These are phyloP conservation scores for Xylaria multiplex DNA, from an alignment of 2,329 filamentous ascomycete genomes.

Conservation along the genomic window DNA sequence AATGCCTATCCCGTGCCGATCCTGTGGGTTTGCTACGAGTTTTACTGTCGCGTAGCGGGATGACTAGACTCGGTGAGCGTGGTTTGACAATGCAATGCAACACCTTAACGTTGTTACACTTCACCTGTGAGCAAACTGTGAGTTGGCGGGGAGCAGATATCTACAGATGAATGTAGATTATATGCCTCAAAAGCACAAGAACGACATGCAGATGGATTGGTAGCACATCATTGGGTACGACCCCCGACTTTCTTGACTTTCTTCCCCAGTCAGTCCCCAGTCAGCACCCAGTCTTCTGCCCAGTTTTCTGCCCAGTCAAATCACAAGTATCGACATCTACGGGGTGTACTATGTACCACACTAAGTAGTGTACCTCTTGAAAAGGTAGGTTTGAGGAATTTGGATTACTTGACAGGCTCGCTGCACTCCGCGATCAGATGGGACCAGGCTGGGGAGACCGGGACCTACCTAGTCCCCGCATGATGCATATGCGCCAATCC, in stretches of 20 bases:
- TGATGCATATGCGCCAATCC: slow-evolving; percentile 24
- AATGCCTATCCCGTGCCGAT: slow-evolving; percentile 1
- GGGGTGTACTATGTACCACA: too few species aligned
- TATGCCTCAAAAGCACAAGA: slow-evolving; percentile 10
- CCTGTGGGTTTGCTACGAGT: neutral
- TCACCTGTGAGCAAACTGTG: neutral
- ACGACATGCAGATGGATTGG: slow-evolving; percentile 7
- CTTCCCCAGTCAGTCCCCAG: too few species aligned
- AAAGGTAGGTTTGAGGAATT: neutral
- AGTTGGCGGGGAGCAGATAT: neutral
- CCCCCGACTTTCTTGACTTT: too few species aligned
- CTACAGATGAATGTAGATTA: neutral
- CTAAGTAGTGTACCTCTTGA: too few species aligned
- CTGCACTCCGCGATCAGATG: slow-evolving; percentile 12
- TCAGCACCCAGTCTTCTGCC: neutral
- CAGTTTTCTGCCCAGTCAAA: too few species aligned
- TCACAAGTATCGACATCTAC: too few species aligned
- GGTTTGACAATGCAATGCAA: slow-evolving; percentile 20
- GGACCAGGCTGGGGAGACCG: neutral
- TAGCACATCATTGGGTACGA: too few species aligned
- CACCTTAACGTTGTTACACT: slow-evolving; percentile 7
- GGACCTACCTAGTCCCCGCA: slow-evolving; percentile 16
- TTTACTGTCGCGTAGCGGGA: neutral
- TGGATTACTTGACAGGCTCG: neutral
- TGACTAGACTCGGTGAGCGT: slow-evolving; percentile 15